Evolutionary conservation across 2,329 filamentous ascomycete species (phyloP).

Genomic region (Fusarium bactridioides): DNA sequence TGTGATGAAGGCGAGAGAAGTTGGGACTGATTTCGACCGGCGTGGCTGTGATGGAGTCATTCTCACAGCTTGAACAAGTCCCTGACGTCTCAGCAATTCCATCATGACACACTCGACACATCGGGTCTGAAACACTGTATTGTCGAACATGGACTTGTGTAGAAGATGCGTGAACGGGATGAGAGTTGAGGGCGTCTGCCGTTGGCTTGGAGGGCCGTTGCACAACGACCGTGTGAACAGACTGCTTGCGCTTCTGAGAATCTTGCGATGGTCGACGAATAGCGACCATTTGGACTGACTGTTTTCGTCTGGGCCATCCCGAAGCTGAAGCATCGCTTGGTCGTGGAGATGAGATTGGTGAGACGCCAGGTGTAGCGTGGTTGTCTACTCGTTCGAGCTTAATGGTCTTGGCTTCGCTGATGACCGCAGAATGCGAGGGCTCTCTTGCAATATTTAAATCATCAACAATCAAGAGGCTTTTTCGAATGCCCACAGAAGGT

Average conservation of each 20-base stretch:
- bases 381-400: constrained; percentile 32
- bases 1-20: constrained; percentile 10
- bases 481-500: constrained; percentile 5
- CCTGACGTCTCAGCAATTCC: constrained; percentile 36
- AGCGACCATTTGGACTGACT: constrained; percentile 23
- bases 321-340: neutral
- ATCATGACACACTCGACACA: constrained; percentile 35
- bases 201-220: constrained; percentile 27
- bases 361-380: constrained; percentile 16
- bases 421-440: constrained; percentile 22
- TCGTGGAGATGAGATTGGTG: constrained; percentile 23
- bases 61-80: constrained; percentile 35
- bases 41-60: constrained; percentile 21
- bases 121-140: constrained; percentile 32
- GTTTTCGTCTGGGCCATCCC: constrained; percentile 19
- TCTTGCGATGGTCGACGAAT: constrained; percentile 20
- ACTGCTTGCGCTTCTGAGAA: constrained; percentile 20
- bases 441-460: constrained; percentile 8
- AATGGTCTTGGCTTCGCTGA: constrained; percentile 33
- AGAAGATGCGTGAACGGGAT: constrained; percentile 19
- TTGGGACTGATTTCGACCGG: constrained; percentile 5
- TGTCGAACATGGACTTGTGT: constrained; percentile 34
- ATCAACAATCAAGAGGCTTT: constrained; percentile 13
- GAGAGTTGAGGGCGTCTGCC: constrained; percentile 31
- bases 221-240: constrained; percentile 13